Evolutionary conservation across 2,329 filamentous ascomycete species (phyloP), one percentile per base, ranked within the genome.

Genomic region (Ophiocordyceps camponoti-floridani): DNA sequence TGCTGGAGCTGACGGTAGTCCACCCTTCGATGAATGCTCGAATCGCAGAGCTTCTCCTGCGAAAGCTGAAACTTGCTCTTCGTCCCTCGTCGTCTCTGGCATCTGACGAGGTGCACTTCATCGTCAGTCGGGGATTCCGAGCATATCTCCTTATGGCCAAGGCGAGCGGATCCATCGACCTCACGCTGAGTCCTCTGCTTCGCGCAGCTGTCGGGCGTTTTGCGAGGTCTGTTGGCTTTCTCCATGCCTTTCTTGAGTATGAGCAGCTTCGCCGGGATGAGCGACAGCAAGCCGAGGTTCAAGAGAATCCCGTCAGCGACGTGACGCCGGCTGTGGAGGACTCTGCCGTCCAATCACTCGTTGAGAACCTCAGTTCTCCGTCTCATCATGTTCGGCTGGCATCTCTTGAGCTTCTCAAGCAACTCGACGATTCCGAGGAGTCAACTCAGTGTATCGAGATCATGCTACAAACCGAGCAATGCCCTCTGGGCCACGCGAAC

Each of bases 401-500:
- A 9, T 86, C 84, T 18, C 63, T 98, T 38, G 75, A 78, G 47
- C 68, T 95, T 26, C 63, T 96, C 12, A 71, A 75, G 40, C 67
- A 75, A 33, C 62, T 91, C 14, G 68, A 50, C 30, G 46, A 50
- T 16, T 40, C 44, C 4, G 45, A 53, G 4, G 55, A 55, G n/a
- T 48, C 52, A 4, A 45, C 49, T 2, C 53, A 55, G 18, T 53
- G 52, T 27, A 44, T 64, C 16, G 56, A 62, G 3, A 57, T 77
- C 7, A 89, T 94, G 63, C 70, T 88, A 14, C 73, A 85, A 49
- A 77, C 88, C 14, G 88, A 96, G 58, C 74, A 86, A 49, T 84
- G 80, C 6, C 79, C 84, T 0, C 63, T 94, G n/a, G 76, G 75
- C 42, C 68, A 94, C 4, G 76, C 88, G 46, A 85, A 82, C 43